phyloP scores from a whole-genome alignment of 305 asterid species.

The Fraxinus ornus region DNA sequence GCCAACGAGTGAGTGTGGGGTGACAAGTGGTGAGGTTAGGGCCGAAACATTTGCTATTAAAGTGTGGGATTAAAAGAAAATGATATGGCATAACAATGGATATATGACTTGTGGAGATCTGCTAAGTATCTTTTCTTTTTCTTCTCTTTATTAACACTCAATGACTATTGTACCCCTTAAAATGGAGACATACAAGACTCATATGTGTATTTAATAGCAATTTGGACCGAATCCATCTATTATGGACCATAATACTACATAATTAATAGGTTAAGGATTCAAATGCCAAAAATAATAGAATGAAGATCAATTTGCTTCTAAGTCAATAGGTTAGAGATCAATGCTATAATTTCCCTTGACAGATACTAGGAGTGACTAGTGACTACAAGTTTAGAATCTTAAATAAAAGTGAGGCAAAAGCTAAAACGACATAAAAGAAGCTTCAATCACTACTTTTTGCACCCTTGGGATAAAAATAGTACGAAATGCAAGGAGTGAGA shows the following conservation, averaged over 20 bases:
- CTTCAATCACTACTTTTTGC: background rate
- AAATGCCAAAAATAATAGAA: slow-evolving; percentile 24
- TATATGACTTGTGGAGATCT: background rate
- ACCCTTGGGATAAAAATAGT: background rate
- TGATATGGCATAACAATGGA: background rate
- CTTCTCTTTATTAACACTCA: background rate
- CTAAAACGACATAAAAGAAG: background rate
- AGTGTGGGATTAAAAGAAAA: background rate
- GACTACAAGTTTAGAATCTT: slow-evolving; percentile 42
- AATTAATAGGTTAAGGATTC: background rate
- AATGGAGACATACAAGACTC: background rate
- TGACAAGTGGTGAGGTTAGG: background rate
- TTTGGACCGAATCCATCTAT: background rate
- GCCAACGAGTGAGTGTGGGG: background rate
- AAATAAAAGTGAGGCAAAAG: slow-evolving; percentile 16
- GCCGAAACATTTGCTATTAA: background rate
- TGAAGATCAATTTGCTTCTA: background rate
- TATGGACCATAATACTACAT: background rate
- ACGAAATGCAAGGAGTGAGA: background rate
- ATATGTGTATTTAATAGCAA: background rate
- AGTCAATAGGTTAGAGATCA: background rate
- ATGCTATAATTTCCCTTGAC: background rate
- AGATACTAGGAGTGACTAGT: background rate
- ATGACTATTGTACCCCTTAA: background rate
- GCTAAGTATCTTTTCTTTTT: background rate